These are phyloP conservation scores for Streptanthus diversifolius DNA, from an alignment of 345 rosid species.

Conservation along the genomic window DNA sequence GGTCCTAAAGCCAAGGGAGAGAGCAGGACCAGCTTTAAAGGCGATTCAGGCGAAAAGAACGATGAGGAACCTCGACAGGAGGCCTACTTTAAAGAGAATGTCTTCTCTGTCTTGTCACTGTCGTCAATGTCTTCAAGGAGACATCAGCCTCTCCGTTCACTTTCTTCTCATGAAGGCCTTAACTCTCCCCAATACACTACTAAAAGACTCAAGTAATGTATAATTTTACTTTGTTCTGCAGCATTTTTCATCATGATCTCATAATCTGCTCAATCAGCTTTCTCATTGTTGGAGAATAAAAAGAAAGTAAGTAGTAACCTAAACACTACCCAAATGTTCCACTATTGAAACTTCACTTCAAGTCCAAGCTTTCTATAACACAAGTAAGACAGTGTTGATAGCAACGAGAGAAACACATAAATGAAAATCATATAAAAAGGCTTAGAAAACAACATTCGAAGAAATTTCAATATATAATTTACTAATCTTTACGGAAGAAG, in stretches of 20 bases:
- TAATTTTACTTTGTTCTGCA: not conserved
- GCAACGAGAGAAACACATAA: not conserved
- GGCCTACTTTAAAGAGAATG: conserved; percentile 67
- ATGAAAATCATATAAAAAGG: not conserved
- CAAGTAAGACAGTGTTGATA: not conserved
- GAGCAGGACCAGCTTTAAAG: conserved; percentile 62
- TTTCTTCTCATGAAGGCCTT: conserved; percentile 90
- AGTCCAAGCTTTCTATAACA: not conserved
- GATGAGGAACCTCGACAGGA: conserved; percentile 52
- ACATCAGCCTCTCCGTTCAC: conserved; percentile 58
- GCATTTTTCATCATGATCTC: not conserved
- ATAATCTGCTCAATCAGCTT: not conserved
- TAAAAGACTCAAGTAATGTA: not conserved
- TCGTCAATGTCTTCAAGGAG: conserved; percentile 53
- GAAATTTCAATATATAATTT: not conserved
- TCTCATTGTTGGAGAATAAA: conserved; percentile 2
- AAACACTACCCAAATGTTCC: conserved; percentile 2
- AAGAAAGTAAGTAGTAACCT: not conserved
- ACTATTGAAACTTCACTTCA: not conserved
- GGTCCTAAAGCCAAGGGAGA: conserved; percentile 72
- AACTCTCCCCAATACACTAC: conserved; percentile 70
- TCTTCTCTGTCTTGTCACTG: conserved; percentile 45
- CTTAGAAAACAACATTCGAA: not conserved
- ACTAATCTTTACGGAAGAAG: not conserved
- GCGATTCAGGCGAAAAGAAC: conserved; percentile 58